Evolutionary conservation across 2,329 filamentous ascomycete species (phyloP).

Genomic region (Nemania diffusa): DNA sequence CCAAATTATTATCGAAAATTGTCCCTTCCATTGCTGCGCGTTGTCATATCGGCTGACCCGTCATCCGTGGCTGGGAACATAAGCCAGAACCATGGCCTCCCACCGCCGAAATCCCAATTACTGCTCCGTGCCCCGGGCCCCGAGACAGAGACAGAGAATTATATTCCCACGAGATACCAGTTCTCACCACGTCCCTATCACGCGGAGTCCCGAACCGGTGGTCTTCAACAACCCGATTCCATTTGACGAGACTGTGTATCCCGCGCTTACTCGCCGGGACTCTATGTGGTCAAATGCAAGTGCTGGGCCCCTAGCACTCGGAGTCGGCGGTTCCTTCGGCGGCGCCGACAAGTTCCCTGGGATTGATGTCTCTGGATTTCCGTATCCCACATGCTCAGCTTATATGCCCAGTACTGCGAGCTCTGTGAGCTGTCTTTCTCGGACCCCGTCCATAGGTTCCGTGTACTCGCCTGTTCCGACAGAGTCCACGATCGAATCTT

Average conservation of each 20-base stretch:
- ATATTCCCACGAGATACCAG: not conserved
- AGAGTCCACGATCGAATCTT: conserved; percentile 35
- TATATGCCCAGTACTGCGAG: conserved; percentile 28
- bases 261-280: conserved; percentile 22
- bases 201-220: conserved; percentile 9
- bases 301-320: conserved; percentile 21
- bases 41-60: not conserved
- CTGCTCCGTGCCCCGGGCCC: not conserved
- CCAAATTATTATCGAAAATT: not conserved
- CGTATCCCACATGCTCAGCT: conserved; percentile 8
- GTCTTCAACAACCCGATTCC: conserved; percentile 17
- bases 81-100: conserved; percentile 14
- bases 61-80: not conserved
- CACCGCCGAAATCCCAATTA: not conserved
- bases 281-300: conserved; percentile 34
- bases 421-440: conserved; percentile 35
- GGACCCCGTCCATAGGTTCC: conserved; percentile 33
- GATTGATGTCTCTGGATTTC: conserved; percentile 23
- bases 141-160: not conserved
- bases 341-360: conserved; percentile 29
- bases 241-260: conserved; percentile 22
- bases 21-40: not conserved
- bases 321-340: conserved; percentile 12
- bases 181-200: not conserved
- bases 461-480: conserved; percentile 38